Percentiles rank a stretch among this genome's conserved stretches.
Conservation (phyloP, 208 protist genomes). For the Entamoeba invadens region DNA sequence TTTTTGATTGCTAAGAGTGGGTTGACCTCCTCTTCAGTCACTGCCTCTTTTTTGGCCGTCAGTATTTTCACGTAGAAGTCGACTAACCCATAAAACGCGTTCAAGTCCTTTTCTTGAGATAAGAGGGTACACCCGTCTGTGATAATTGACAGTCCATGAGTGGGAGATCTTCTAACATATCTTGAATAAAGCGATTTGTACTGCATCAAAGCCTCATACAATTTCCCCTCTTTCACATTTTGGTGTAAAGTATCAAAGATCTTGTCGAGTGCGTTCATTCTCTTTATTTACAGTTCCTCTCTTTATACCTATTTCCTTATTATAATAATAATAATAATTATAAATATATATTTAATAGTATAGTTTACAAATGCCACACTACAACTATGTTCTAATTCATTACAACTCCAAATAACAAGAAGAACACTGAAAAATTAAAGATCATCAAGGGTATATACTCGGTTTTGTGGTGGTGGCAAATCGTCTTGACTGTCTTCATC, state of each 20-base stretch:
- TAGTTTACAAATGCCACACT: no score
- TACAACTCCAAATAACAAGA: no score
- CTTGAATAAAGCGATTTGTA: background rate
- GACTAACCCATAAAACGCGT: background rate
- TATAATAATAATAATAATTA: no score
- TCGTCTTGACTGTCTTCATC: background rate
- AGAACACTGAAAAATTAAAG: no score
- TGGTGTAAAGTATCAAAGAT: background rate
- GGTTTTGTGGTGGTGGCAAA: background rate
- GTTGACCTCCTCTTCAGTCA: background rate
- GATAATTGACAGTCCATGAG: background rate
- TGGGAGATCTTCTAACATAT: background rate
- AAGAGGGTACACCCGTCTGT: background rate
- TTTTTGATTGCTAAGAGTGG: background rate
- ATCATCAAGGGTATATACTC: background rate
- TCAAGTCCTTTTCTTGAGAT: background rate
- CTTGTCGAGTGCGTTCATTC: background rate
- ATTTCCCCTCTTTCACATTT: background rate
- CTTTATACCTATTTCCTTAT: no score
- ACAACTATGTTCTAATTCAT: no score
- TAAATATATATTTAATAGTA: no score
- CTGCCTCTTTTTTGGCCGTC: background rate
- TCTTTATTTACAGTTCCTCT: no score
- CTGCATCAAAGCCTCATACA: background rate
- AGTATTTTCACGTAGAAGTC: background rate